These are phyloP conservation scores for Solioccasus polychromus DNA, from an alignment of 768 basidiomycete genomes.

Conservation along the genomic window DNA sequence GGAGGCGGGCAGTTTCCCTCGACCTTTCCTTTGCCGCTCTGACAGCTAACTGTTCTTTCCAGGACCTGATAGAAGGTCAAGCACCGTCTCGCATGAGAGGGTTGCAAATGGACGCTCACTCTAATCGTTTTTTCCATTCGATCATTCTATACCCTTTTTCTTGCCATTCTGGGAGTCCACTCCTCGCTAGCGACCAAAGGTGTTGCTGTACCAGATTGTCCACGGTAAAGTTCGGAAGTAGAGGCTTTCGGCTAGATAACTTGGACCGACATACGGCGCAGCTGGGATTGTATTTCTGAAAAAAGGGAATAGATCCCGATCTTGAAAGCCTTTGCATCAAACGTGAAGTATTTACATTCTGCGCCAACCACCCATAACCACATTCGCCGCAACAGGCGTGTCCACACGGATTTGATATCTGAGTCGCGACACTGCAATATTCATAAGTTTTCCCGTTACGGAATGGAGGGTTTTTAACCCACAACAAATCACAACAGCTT, in stretches of 20 bases:
- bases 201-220: conserved; percentile 63
- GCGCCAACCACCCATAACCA: conserved; percentile 54
- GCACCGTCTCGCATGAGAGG: not conserved
- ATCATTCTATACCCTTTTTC: conserved; percentile 41
- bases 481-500: conserved; percentile 75
- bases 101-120: conserved; percentile 38
- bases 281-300: conserved; percentile 40
- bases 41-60: conserved; percentile 27
- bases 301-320: conserved; percentile 1
- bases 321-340: not conserved
- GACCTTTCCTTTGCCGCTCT: conserved; percentile 19
- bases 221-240: conserved; percentile 64
- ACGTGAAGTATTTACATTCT: conserved; percentile 41
- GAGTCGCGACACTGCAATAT: conserved; percentile 52
- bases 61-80: conserved; percentile 14
- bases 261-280: conserved; percentile 62
- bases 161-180: conserved; percentile 52
- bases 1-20: conserved; percentile 9
- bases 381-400: conserved; percentile 73
- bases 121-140: conserved; percentile 55
- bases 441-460: not conserved
- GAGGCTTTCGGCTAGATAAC: conserved; percentile 38
- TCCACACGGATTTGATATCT: conserved; percentile 69
- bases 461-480: conserved; percentile 24
- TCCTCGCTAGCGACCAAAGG: conserved; percentile 44